phyloP scores from a whole-genome alignment of 305 asterid species.

The Striga hermonthica region DNA sequence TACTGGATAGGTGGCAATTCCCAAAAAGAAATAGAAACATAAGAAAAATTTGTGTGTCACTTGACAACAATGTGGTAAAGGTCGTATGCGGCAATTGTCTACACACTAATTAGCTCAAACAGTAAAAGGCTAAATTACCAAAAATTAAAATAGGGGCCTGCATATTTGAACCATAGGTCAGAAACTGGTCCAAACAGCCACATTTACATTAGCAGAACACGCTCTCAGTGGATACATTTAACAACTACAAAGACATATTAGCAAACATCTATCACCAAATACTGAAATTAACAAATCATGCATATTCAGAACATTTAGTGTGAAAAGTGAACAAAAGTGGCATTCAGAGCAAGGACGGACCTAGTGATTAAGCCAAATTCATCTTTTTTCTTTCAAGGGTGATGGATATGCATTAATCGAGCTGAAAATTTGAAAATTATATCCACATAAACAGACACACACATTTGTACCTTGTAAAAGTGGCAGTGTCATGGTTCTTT shows the following conservation, averaged over 20 bases:
- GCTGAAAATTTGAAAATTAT: slow-evolving; percentile 12
- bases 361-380: not conserved
- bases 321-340: not conserved
- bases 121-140: too few species aligned
- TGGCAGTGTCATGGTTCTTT: not conserved
- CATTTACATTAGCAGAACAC: not conserved
- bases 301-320: not conserved
- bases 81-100: not conserved
- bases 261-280: slow-evolving; percentile 1
- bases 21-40: too few species aligned
- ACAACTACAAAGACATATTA: not conserved
- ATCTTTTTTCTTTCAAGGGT: not conserved
- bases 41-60: not conserved
- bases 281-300: not conserved
- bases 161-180: not conserved
- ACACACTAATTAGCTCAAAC: not conserved
- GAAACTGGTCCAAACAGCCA: not conserved
- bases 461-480: slow-evolving; percentile 26
- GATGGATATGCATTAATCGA: not conserved
- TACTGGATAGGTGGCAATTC: too few species aligned
- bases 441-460: not conserved
- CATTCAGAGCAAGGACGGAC: not conserved
- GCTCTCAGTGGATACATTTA: not conserved
- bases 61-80: not conserved
- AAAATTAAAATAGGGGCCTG: too few species aligned